Percentiles rank a stretch among this genome's conserved stretches.
Conservation (phyloP, 345 rosid genomes). For the Dimocarpus longan region DNA sequence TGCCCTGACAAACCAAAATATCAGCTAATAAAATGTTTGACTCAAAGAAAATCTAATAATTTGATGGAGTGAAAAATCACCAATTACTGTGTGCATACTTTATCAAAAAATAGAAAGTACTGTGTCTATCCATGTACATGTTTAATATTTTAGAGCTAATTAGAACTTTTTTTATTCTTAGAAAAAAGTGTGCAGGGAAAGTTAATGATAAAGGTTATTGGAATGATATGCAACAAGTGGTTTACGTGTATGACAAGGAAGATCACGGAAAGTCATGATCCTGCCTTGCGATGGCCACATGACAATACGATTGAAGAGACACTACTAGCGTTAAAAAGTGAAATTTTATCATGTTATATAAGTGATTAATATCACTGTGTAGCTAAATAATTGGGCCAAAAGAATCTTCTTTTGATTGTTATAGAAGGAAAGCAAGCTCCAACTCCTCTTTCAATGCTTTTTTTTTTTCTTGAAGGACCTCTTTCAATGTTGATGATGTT, state of each 20-base stretch:
- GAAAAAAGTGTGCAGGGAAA: neutral
- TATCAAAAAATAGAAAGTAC: too few relatives aligned
- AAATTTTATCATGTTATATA: neutral
- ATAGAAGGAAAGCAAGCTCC: neutral
- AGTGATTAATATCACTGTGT: neutral
- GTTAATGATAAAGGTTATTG: neutral
- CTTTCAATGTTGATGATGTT: neutral
- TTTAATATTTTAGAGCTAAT: too few relatives aligned
- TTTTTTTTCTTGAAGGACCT: too few relatives aligned
- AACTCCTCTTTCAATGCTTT: too few relatives aligned
- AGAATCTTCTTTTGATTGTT: neutral
- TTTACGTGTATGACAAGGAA: neutral
- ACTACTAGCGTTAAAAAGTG: neutral
- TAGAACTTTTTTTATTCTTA: too few relatives aligned
- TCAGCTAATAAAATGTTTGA: too few relatives aligned
- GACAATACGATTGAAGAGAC: neutral
- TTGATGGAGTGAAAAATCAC: too few relatives aligned
- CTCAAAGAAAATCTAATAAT: too few relatives aligned
- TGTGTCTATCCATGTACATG: too few relatives aligned
- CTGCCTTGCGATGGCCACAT: neutral
- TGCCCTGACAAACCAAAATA: too few relatives aligned
- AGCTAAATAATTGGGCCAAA: neutral
- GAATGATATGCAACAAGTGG: neutral
- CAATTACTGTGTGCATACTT: too few relatives aligned
- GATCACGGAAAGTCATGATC: too few relatives aligned